A percentile compares a stretch with the other conserved stretches of the same genome.
These are phyloP conservation scores for Penicillium rolfsii DNA, from an alignment of 2,329 filamentous ascomycete genomes.

Conservation along the genomic window DNA sequence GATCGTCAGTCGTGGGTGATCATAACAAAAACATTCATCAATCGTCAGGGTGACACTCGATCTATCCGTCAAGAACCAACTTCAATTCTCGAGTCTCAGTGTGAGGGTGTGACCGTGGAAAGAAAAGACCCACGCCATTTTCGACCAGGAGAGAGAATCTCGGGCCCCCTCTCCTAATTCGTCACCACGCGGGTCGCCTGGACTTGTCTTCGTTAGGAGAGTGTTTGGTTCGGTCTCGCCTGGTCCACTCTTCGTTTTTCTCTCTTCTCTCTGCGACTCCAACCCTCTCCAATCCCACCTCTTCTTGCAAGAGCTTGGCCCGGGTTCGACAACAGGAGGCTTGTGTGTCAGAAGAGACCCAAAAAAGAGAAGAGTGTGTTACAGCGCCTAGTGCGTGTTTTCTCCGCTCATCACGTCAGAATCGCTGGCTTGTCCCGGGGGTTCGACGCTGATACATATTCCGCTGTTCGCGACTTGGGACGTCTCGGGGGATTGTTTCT, in stretches of 20 bases:
- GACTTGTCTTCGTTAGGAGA: constrained; percentile 31
- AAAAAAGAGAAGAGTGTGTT: constrained; percentile 5
- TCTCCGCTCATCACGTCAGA: constrained; percentile 12
- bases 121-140: constrained; percentile 7
- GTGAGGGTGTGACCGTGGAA: too few relatives aligned
- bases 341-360: constrained; percentile 3
- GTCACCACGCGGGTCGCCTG: constrained; percentile 29
- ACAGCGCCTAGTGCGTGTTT: constrained; percentile 15
- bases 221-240: constrained; percentile 25
- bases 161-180: constrained; percentile 21
- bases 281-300: neutral
- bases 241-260: constrained; percentile 24
- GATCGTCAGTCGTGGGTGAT: neutral
- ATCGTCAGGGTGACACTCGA: neutral
- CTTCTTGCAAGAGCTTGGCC: constrained; percentile 5
- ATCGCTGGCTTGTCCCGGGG: constrained; percentile 11
- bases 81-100: neutral
- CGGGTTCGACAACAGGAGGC: constrained; percentile 1
- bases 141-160: constrained; percentile 7
- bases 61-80: too few relatives aligned
- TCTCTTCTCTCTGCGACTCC: constrained; percentile 15
- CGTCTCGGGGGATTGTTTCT: constrained; percentile 6
- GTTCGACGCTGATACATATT: constrained; percentile 14
- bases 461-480: constrained; percentile 2
- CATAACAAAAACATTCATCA: constrained; percentile 3